phyloP scores from a whole-genome alignment of 768 basidiomycete genomes.

The Tylopilus vinaceipallidus region DNA sequence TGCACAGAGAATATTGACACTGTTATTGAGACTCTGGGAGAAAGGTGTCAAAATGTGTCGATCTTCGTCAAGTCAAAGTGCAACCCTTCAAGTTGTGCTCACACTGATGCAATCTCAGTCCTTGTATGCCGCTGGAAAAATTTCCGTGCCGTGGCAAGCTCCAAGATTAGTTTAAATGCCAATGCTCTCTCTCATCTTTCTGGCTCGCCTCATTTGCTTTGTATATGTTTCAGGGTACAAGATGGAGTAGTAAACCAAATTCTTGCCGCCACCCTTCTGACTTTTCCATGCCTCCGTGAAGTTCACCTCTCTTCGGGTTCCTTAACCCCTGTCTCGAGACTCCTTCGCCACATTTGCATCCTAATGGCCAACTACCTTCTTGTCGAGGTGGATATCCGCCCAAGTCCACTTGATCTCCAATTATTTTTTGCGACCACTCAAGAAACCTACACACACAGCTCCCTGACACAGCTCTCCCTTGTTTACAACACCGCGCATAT shows the following conservation, averaged over 20 bases:
- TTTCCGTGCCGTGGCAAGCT: conserved; percentile 1
- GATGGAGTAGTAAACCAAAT: neutral
- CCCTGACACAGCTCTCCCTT: too few relatives aligned
- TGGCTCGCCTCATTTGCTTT: neutral
- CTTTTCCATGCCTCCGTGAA: conserved; percentile 2
- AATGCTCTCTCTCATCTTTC: conserved; percentile 6
- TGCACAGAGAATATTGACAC: too few relatives aligned
- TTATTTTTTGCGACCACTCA: too few relatives aligned
- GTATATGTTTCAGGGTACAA: neutral
- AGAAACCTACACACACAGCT: too few relatives aligned
- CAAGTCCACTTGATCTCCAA: too few relatives aligned
- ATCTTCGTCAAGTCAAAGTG: neutral
- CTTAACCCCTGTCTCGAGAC: neutral
- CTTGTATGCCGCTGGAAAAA: conserved; percentile 11
- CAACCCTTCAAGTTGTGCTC: too few relatives aligned
- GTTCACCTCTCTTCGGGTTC: neutral
- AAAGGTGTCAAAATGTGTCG: conserved; percentile 1
- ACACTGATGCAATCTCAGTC: neutral
- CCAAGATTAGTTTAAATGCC: neutral
- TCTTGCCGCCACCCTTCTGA: neutral
- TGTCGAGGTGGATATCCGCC: too few relatives aligned
- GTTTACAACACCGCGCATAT: too few relatives aligned
- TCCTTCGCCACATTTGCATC: conserved; percentile 4
- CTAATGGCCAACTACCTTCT: too few relatives aligned
- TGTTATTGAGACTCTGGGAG: too few relatives aligned